Percentiles rank a stretch among this genome's conserved stretches.
Evolutionary conservation across 1,284 basidiomycete genomes (phyloP).

Genomic region (Meripilus lineatus): DNA sequence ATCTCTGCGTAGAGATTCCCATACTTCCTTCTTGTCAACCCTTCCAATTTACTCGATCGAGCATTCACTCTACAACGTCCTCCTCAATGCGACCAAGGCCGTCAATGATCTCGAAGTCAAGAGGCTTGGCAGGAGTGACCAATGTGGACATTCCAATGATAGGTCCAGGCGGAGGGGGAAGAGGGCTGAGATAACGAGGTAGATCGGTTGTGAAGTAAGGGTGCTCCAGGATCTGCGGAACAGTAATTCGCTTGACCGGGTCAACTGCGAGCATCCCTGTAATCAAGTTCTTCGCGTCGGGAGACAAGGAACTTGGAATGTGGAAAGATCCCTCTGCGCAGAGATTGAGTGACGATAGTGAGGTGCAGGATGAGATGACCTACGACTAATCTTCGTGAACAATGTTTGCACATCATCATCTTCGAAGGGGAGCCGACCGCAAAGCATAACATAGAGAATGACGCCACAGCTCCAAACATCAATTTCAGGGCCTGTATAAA

Average conservation of each 20-base stretch:
- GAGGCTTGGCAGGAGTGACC: slow-evolving; percentile 54
- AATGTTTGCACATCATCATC: slow-evolving; percentile 90
- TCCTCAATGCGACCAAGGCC: slow-evolving; percentile 88
- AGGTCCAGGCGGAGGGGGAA: slow-evolving; percentile 77
- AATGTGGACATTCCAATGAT: slow-evolving; percentile 68
- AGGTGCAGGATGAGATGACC: slow-evolving; percentile 24
- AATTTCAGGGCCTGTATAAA: slow-evolving; percentile 94
- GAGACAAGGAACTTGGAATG: slow-evolving; percentile 73
- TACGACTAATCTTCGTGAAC: slow-evolving; percentile 91
- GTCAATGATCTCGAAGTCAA: slow-evolving; percentile 77
- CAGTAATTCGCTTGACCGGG: slow-evolving; percentile 88
- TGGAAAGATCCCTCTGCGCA: slow-evolving; percentile 76
- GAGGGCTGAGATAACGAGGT: slow-evolving; percentile 81
- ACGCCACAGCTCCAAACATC: slow-evolving; percentile 98
- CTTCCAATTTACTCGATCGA: slow-evolving; percentile 69
- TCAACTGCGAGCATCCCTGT: slow-evolving; percentile 87
- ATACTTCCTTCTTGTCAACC: slow-evolving; percentile 82
- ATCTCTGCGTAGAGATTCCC: slow-evolving; percentile 78
- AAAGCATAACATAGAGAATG: slow-evolving; percentile 94
- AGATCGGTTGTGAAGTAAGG: slow-evolving; percentile 86
- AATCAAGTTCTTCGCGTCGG: slow-evolving; percentile 76
- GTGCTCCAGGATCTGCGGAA: slow-evolving; percentile 84
- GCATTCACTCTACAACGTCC: slow-evolving; percentile 82
- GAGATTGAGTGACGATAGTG: slow-evolving; percentile 7
- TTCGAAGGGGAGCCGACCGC: slow-evolving; percentile 89